Percentiles rank a stretch among this genome's conserved stretches.
phyloP scores from a whole-genome alignment of 192 early-diverging fungal genomes.

The Diversispora eburnea region DNA sequence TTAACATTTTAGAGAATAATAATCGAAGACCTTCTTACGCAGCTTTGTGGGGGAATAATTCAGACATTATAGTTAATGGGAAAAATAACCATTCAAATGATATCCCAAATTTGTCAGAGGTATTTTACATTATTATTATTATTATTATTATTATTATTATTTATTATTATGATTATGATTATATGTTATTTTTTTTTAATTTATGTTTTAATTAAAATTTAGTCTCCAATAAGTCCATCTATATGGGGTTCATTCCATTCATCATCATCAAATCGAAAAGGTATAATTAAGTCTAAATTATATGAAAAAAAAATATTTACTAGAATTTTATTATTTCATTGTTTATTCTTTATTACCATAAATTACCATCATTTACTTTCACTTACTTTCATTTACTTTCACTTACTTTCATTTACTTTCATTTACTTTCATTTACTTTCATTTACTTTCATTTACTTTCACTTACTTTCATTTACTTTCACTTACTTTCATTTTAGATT shows the following conservation, averaged over 20 bases:
- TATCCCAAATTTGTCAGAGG: slow-evolving; percentile 1
- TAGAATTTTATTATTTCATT: neutral
- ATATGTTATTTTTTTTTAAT: neutral
- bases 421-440: too few species aligned
- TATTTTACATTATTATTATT: neutral
- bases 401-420: too few species aligned
- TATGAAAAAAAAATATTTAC: neutral
- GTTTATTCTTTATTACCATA: too few species aligned
- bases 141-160: neutral
- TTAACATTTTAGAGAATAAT: neutral
- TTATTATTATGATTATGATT: neutral
- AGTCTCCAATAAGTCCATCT: slow-evolving; percentile 21
- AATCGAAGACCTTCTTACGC: slow-evolving; percentile 11
- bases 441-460: too few species aligned
- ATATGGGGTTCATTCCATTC: slow-evolving; percentile 20
- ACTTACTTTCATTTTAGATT: neutral
- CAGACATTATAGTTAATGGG: neutral
- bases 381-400: too few species aligned
- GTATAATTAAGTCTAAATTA: slow-evolving; percentile 3
- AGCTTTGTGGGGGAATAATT: slow-evolving; percentile 1
- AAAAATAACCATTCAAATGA: slow-evolving; percentile 1
- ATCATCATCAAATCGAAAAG: slow-evolving; percentile 5
- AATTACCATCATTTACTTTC: too few species aligned
- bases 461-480: too few species aligned
- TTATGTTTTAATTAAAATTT: neutral